phyloP scores from a whole-genome alignment of 441 rosid genomes.

The Syzygium syzygioides region DNA sequence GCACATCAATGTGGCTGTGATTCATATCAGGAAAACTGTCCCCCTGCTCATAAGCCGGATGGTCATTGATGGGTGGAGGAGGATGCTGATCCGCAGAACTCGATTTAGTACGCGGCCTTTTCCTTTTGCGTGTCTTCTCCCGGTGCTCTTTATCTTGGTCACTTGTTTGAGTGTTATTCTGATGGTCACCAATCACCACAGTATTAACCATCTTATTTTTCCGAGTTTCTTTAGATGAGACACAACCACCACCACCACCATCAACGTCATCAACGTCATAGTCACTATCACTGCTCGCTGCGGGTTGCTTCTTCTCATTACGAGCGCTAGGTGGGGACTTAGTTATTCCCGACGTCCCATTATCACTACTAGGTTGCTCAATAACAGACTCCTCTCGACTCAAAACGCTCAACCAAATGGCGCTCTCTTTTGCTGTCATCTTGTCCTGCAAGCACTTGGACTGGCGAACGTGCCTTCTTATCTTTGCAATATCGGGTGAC shows the following conservation, averaged over 20 bases:
- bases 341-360: conserved; percentile 80
- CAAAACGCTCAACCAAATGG: conserved; percentile 94
- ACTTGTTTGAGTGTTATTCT: conserved; percentile 6
- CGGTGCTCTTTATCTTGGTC: conserved; percentile 24
- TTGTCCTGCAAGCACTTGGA: conserved; percentile 98
- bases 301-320: conserved; percentile 37
- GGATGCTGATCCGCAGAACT: conserved; percentile 26
- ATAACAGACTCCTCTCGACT: conserved; percentile 71
- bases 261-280: conserved; percentile 68
- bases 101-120: conserved; percentile 34
- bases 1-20: conserved; percentile 20
- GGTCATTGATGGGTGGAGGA: conserved; percentile 22
- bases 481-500: conserved; percentile 95
- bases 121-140: conserved; percentile 37
- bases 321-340: conserved; percentile 42
- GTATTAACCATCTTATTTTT: conserved; percentile 30
- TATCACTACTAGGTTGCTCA: conserved; percentile 78
- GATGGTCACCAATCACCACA: conserved; percentile 18
- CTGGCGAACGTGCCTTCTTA: conserved; percentile 87
- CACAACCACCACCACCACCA: conserved; percentile 54
- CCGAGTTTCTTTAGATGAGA: conserved; percentile 68
- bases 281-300: conserved; percentile 63
- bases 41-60: conserved; percentile 26
- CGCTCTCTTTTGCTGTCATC: conserved; percentile 99
- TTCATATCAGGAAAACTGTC: conserved; percentile 54